Base-by-base conservation (phyloP, 768 basidiomycete genomes). In the Collybia sp. region DNA sequence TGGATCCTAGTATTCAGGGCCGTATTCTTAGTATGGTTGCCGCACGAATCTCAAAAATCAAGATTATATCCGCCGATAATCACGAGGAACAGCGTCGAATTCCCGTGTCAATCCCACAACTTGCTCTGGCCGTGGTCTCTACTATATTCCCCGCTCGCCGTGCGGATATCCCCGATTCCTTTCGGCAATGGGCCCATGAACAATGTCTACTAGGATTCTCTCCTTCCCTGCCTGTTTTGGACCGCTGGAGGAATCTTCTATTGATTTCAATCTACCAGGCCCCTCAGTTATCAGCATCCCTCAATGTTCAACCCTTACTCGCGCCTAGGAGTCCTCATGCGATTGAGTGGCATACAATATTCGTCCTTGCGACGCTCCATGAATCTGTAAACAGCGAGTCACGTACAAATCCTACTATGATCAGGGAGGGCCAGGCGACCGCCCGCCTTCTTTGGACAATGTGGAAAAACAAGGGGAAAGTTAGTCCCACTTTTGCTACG, bases 301-400 rank as follows among this genome's bases (percentile, higher is more conserved):
- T 15, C 18, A 43, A 8, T 43, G 35, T 17, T 48, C 36, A 11
- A 25, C 17, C 34, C 12, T 18, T 11, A 1, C 15, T 36, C 1
- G 20, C 35, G 11, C 11, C 30, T n/a, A 4, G 12, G 0, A 42
- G 44, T 6, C 17, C 32, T 2, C 10, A 11, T 8, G 25, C 33
- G n/a, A 47, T 51, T 2, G 57, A 59, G 33, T 79, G 78, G 79
- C 63, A 64, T 30, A 63, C 67, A 3, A 59, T 76, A 5, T 66
- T 73, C 49, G 63, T 66, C 12, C 55, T 79, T 31, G 66, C 68
- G 13, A 60, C 57, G 12, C 16, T 78, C 39, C 66, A 75, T 30
- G 39, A 37, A 18, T 13, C n/a, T 18, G 10, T 37, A 10, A 18
- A 37, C n/a, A 47, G 42, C 42, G 45, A 46, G 19, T 15, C 50